A percentile compares a stretch with the other conserved stretches of the same genome.
These are phyloP conservation scores for Penicillium turbatum DNA, from an alignment of 495 filamentous ascomycete species.

Conservation along the genomic window DNA sequence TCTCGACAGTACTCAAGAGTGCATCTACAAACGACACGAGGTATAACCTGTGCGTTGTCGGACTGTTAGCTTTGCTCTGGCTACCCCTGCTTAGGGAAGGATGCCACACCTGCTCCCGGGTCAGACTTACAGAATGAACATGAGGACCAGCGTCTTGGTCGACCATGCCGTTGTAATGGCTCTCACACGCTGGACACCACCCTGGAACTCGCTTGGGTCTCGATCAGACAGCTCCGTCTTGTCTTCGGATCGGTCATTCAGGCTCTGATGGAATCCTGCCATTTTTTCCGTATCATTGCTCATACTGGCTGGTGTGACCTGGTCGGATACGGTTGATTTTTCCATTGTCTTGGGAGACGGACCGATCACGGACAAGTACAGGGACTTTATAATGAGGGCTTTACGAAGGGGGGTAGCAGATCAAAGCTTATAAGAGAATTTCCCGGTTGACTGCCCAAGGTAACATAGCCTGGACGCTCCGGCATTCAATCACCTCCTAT, in stretches of 20 bases:
- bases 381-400: not conserved
- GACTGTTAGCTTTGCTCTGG: not conserved
- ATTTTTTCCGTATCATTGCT: not conserved
- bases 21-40: constrained; percentile 13
- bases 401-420: not conserved
- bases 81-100: not conserved
- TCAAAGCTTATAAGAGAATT: not conserved
- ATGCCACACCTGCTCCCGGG: not conserved
- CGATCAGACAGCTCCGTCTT: not conserved
- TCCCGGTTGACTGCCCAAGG: not conserved
- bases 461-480: not conserved
- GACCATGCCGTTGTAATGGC: constrained; percentile 7
- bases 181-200: constrained; percentile 7
- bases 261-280: not conserved
- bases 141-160: constrained; percentile 3
- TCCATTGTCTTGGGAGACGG: not conserved
- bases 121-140: constrained; percentile 9
- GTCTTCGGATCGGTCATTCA: not conserved
- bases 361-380: too few species aligned
- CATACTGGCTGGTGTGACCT: not conserved
- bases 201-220: constrained; percentile 3
- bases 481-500: constrained; percentile 3
- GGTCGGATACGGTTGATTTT: not conserved
- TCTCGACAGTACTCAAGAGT: constrained; percentile 4
- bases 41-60: constrained; percentile 8